Evolutionary conservation across 2,329 filamentous ascomycete species (phyloP).

Genomic region (Fusarium dlaminii): DNA sequence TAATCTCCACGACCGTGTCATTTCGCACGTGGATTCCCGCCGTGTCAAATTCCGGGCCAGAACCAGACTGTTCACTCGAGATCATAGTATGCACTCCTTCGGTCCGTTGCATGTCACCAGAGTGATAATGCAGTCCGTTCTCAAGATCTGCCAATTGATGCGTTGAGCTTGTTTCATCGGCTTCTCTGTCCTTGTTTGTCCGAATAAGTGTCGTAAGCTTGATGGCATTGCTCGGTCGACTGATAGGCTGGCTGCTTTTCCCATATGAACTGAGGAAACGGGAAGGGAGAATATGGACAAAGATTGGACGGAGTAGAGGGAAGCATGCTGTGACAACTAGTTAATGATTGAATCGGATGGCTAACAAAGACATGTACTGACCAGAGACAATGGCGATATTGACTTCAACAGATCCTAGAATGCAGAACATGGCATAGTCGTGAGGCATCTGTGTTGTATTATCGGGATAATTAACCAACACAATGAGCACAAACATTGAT

Average conservation of each 20-base stretch:
- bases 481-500: conserved; percentile 22
- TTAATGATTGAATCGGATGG: not conserved
- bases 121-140: not conserved
- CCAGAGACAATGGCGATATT: conserved; percentile 37
- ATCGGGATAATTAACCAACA: conserved; percentile 2
- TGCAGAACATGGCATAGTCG: conserved; percentile 30
- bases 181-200: conserved; percentile 1
- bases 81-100: conserved; percentile 19
- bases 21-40: conserved; percentile 19
- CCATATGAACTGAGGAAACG: conserved; percentile 27
- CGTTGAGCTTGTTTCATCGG: conserved; percentile 30
- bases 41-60: not conserved
- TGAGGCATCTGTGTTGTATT: conserved; percentile 29
- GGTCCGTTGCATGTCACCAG: not conserved
- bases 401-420: conserved; percentile 27
- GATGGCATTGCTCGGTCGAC: conserved; percentile 24
- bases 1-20: conserved; percentile 21
- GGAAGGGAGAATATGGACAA: conserved; percentile 21
- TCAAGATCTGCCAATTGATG: conserved; percentile 27
- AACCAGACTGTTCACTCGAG: conserved; percentile 1
- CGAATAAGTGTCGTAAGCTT: conserved; percentile 9
- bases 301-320: conserved; percentile 33
- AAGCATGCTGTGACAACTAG: conserved; percentile 21
- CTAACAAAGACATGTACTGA: not conserved
- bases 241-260: conserved; percentile 26